Percentiles rank a stretch among this genome's conserved stretches.
phyloP scores from a whole-genome alignment of 129 eudicot genomes.

The Ambrosia artemisiifolia region DNA sequence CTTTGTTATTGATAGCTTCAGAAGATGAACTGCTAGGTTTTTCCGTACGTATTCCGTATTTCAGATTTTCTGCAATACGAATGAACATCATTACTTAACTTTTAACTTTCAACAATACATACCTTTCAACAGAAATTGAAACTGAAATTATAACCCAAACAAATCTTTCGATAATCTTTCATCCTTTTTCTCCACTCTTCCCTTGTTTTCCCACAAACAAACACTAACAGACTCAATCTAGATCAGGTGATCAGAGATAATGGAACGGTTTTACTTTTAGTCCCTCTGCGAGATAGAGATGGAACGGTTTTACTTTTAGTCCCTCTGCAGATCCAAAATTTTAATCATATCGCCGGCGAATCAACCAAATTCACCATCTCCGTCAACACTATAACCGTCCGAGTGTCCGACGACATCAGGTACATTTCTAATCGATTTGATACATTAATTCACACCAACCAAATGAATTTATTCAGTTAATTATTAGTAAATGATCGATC shows the following conservation, averaged over 20 bases:
- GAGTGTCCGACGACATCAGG: slow-evolving; percentile 7
- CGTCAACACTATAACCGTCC: slow-evolving; percentile 9
- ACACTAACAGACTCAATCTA: slow-evolving; percentile 31
- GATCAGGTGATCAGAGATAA: slow-evolving; percentile 45
- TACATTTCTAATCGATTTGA: slow-evolving; percentile 10
- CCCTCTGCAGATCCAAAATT: slow-evolving; percentile 8
- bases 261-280: too few species aligned
- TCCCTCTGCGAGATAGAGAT: too few species aligned
- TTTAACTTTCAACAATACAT: too few species aligned
- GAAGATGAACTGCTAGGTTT: slow-evolving; percentile 42
- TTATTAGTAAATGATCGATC: background rate
- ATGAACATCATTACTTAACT: slow-evolving; percentile 1
- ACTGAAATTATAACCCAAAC: too few species aligned
- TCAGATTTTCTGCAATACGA: slow-evolving; percentile 31
- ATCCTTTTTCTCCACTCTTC: slow-evolving; percentile 17
- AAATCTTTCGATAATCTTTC: background rate
- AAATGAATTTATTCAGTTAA: background rate
- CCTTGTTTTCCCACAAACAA: slow-evolving; percentile 29
- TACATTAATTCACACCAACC: background rate
- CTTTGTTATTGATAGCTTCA: slow-evolving; percentile 50
- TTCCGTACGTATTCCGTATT: slow-evolving; percentile 17
- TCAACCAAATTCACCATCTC: slow-evolving; percentile 7
- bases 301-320: too few species aligned
- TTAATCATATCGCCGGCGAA: slow-evolving; percentile 24
- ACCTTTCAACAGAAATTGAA: too few species aligned